phyloP scores from a whole-genome alignment of 257 asterid species.

The Fraxinus cuspidata region DNA sequence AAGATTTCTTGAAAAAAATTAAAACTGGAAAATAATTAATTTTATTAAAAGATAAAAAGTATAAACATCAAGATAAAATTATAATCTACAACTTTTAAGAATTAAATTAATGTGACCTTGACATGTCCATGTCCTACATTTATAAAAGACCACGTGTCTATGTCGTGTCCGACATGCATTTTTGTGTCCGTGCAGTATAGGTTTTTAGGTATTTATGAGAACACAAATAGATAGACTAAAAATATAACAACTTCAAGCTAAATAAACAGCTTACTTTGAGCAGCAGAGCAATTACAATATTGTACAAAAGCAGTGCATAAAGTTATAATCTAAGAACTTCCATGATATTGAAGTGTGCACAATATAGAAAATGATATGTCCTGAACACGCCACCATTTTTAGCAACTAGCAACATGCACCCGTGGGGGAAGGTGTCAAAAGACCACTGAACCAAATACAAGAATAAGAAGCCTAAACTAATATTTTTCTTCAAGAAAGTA shows the following conservation, averaged over 20 bases:
- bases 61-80: no score
- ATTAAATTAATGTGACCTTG: no score
- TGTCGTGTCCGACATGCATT: no score
- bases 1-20: no score
- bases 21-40: no score
- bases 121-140: no score
- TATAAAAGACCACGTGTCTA: no score
- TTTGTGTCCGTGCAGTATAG: no score
- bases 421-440: neutral
- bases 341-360: neutral
- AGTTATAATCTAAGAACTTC: neutral
- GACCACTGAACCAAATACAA: neutral
- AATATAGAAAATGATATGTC: neutral
- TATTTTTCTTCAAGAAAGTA: constrained; percentile 2
- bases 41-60: no score
- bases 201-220: neutral
- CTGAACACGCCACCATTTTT: neutral
- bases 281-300: neutral
- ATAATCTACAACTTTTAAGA: no score
- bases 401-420: neutral
- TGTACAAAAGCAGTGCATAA: neutral
- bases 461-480: neutral
- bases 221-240: neutral
- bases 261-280: neutral
- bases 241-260: constrained; percentile 2